These are phyloP conservation scores for Phoma sp. DNA, from an alignment of 2,329 filamentous ascomycete genomes.

Conservation along the genomic window DNA sequence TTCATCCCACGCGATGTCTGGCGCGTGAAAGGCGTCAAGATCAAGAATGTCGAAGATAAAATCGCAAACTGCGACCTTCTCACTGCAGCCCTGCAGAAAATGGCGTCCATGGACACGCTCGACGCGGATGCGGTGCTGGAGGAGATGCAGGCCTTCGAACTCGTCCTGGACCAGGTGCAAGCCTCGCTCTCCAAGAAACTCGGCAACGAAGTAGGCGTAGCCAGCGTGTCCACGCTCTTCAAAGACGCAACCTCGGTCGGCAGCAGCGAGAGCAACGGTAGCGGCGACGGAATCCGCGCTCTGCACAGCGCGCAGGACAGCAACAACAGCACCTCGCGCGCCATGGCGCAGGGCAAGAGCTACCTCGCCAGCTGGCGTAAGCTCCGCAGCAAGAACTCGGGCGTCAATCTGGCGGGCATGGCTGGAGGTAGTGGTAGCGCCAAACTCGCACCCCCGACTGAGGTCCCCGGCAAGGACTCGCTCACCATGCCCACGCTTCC, in stretches of 20 bases:
- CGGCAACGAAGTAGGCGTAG: slow-evolving; percentile 89
- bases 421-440: slow-evolving; percentile 40
- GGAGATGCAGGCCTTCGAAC: slow-evolving; percentile 90
- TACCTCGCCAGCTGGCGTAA: slow-evolving; percentile 89
- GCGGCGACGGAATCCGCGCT: slow-evolving; percentile 25
- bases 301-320: slow-evolving; percentile 41
- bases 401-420: slow-evolving; percentile 56
- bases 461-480: slow-evolving; percentile 57
- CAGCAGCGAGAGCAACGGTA: slow-evolving; percentile 27
- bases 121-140: slow-evolving; percentile 92
- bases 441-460: slow-evolving; percentile 25
- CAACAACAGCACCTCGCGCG: slow-evolving; percentile 41
- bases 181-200: slow-evolving; percentile 77
- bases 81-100: slow-evolving; percentile 83
- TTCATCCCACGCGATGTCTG: slow-evolving; percentile 94
- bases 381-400: slow-evolving; percentile 85
- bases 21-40: slow-evolving; percentile 90
- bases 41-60: slow-evolving; percentile 92
- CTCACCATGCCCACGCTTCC: slow-evolving; percentile 59
- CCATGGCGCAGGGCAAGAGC: slow-evolving; percentile 63
- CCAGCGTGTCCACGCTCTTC: slow-evolving; percentile 75
- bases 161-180: slow-evolving; percentile 85
- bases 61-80: slow-evolving; percentile 88
- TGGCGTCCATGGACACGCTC: slow-evolving; percentile 82
- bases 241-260: slow-evolving; percentile 64